A percentile compares a stretch with the other conserved stretches of the same genome.
phyloP scores from a whole-genome alignment of 1,284 basidiomycete genomes.

The Gomphus sp. region DNA sequence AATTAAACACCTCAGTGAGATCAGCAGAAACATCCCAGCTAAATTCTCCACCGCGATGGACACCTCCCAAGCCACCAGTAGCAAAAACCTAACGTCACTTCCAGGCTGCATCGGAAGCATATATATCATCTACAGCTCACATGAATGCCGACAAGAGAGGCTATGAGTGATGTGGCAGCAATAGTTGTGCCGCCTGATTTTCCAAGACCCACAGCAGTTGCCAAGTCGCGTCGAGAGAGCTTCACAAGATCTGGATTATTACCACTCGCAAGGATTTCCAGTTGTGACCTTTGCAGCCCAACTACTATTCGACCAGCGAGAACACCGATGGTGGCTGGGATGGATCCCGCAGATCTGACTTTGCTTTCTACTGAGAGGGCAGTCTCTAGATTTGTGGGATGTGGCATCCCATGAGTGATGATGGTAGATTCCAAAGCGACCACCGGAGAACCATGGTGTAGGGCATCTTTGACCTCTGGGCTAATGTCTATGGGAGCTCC shows the following conservation, averaged over 20 bases:
- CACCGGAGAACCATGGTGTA: conserved; percentile 46
- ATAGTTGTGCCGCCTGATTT: conserved; percentile 88
- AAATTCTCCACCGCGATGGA: conserved; percentile 86
- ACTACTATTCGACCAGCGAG: conserved; percentile 81
- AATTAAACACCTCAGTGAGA: conserved; percentile 7
- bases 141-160: conserved; percentile 77
- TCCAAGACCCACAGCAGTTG: conserved; percentile 58
- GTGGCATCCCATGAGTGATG: conserved; percentile 86
- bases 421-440: conserved; percentile 85
- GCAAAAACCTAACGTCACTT: conserved; percentile 52
- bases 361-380: conserved; percentile 70
- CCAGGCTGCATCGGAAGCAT: not conserved
- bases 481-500: conserved; percentile 45
- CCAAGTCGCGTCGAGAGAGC: conserved; percentile 84
- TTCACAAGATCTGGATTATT: conserved; percentile 48
- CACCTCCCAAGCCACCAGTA: conserved; percentile 77
- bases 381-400: conserved; percentile 70
- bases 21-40: conserved; percentile 39
- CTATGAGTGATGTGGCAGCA: conserved; percentile 78
- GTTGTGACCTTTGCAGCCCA: conserved; percentile 60
- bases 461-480: conserved; percentile 73
- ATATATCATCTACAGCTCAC: conserved; percentile 22
- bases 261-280: conserved; percentile 63
- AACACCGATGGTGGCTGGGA: conserved; percentile 89
- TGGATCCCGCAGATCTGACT: conserved; percentile 66